Evolutionary conservation across 805 yeast species (phyloP), one percentile per base, ranked within the genome.

Genomic region (Zygotorulaspora florentina): DNA sequence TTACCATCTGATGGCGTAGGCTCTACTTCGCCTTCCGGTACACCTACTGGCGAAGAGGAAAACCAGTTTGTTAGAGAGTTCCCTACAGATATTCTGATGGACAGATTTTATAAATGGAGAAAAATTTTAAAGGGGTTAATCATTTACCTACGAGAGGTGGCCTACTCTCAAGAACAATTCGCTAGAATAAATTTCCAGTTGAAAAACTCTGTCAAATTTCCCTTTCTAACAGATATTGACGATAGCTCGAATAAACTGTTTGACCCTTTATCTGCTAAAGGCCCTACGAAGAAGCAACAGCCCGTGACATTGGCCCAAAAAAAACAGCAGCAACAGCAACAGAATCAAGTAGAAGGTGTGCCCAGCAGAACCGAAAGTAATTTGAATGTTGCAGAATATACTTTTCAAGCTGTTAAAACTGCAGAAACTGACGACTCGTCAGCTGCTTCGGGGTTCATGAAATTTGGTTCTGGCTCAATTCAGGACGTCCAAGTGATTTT

Each of bases 51-150:
- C 13, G 49, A 50, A 27, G 52, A 45, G 16, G 58, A 58, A 6
- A 52, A 51, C 13, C 48, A 46, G 29, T 61, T 49, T 37, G 66
- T 64, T 12, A 62, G 63, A 40, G 70, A 66, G 38, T 65, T 76
- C 54, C 96, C 96, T 31, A 87, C 96, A 2, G 95, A 87, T 50
- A 76, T 85, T 8, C 70, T 88, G 48, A 89, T 91, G 16, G 76
- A 80, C 38, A 70, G 96, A 53, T 88, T 88, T 64, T 76, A 80
- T 47, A 82, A 89, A 12, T 88, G 96, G 95, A 72, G 95, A 43
- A 76, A 79, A 47, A 79, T 88, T 43, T 75, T 87, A 51, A 81
- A 83, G 54, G 83, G 86, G 43, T 66, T 88, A 51, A 76, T 83
- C 29, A 73, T 71, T 39, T 88, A 89, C 59, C 73, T 89, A 52